Evolutionary conservation across 345 rosid genomes (phyloP).

Genomic region (Ricinus communis): DNA sequence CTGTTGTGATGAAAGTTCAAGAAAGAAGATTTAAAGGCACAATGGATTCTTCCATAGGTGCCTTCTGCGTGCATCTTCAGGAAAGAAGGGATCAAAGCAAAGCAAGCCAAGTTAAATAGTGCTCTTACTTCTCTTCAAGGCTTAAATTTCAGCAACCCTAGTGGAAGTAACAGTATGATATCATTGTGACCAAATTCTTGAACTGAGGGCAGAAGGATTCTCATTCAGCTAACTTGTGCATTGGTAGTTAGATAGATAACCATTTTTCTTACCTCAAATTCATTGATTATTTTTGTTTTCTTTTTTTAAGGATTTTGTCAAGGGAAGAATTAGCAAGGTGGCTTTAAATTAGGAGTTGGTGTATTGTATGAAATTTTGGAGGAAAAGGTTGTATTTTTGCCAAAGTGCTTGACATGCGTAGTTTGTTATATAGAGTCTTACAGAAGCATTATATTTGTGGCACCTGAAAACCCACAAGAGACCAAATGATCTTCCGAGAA

Average conservation of each 20-base stretch:
- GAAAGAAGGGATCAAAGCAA: constrained; percentile 1
- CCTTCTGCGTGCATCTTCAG: neutral
- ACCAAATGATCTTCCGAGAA: too few relatives aligned
- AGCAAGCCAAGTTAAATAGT: neutral
- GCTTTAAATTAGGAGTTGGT: constrained; percentile 15
- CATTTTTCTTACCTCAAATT: constrained; percentile 9
- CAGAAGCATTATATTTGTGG: too few relatives aligned
- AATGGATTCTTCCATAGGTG: neutral
- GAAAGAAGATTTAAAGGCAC: neutral
- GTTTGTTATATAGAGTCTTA: neutral
- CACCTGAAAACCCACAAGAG: too few relatives aligned
- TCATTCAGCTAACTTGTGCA: constrained; percentile 23
- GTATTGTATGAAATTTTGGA: neutral
- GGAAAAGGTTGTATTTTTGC: neutral
- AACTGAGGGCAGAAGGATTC: neutral
- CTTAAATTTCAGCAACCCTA: neutral
- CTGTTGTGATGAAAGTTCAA: neutral
- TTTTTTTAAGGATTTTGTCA: constrained; percentile 12
- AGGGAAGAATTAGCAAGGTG: constrained; percentile 2
- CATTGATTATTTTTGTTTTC: too few relatives aligned
- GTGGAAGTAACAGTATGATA: neutral
- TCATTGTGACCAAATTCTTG: neutral
- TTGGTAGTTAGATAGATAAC: constrained; percentile 9
- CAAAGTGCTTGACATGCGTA: neutral
- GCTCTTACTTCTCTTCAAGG: neutral